Conservation (phyloP, 208 protist genomes). For the Wallacemonas sp. region DNA sequence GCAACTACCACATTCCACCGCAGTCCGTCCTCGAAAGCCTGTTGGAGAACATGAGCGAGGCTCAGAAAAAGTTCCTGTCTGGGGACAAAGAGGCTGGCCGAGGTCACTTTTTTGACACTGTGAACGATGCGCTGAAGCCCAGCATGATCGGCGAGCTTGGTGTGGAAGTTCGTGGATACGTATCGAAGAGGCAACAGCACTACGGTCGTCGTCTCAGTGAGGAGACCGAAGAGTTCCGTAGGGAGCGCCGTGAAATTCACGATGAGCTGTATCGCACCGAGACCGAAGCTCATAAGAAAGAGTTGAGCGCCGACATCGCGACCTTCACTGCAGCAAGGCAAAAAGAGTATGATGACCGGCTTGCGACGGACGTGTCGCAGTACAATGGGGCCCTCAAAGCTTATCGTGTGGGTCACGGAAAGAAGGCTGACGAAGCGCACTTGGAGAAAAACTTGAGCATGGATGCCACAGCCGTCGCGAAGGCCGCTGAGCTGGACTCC, state of each 20-base stretch:
- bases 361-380: constrained; percentile 32
- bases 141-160: constrained; percentile 32
- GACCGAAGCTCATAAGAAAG: constrained; percentile 30
- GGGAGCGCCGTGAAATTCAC: constrained; percentile 40
- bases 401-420: constrained; percentile 14
- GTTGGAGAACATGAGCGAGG: constrained; percentile 8
- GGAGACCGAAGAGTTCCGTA: constrained; percentile 49
- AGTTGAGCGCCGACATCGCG: constrained; percentile 29
- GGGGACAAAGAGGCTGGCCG: constrained; percentile 6
- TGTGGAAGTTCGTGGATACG: constrained; percentile 28
- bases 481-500: constrained; percentile 25
- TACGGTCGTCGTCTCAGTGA: constrained; percentile 38
- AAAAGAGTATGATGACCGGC: constrained; percentile 30
- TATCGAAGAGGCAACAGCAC: constrained; percentile 24
- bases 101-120: constrained; percentile 33
- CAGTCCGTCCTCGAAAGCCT: constrained; percentile 6
- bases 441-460: constrained; percentile 27
- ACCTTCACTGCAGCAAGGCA: constrained; percentile 34
- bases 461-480: constrained; percentile 12
- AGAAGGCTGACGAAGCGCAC: neutral
- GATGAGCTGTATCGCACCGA: constrained; percentile 42
- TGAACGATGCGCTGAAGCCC: constrained; percentile 34
- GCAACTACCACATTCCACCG: constrained; percentile 5
- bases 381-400: constrained; percentile 37
- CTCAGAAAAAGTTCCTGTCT: constrained; percentile 14